Evolutionary conservation across 768 basidiomycete genomes (phyloP).

Genomic region (Rhodotorula toruloides): DNA sequence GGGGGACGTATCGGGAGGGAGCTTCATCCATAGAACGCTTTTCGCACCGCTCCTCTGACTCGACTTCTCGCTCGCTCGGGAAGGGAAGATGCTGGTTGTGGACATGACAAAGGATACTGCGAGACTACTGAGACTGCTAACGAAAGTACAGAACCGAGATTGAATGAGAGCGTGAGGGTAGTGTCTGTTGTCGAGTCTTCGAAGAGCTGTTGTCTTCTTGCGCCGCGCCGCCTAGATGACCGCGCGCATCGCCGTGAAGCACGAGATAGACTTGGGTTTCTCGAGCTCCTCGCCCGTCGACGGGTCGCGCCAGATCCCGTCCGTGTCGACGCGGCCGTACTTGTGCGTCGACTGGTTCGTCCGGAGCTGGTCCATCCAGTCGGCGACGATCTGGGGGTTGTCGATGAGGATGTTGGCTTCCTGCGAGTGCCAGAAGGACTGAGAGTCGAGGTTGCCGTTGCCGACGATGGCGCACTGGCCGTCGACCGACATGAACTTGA

Average conservation of each 20-base stretch:
- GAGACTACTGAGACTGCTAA: no score
- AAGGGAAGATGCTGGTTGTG: no score
- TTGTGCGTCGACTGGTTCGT: conserved; percentile 58
- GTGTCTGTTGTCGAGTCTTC: no score
- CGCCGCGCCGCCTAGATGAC: conserved; percentile 32
- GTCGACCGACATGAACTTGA: conserved; percentile 66
- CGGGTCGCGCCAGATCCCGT: conserved; percentile 59
- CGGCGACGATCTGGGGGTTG: conserved; percentile 53
- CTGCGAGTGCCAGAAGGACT: conserved; percentile 68
- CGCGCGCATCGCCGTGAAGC: conserved; percentile 25
- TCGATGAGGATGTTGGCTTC: conserved; percentile 65
- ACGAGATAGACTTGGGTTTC: conserved; percentile 31
- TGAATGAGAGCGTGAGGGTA: no score
- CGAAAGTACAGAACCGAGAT: no score
- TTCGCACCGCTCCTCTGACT: no score
- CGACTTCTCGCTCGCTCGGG: no score
- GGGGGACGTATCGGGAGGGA: no score
- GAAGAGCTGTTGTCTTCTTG: no score
- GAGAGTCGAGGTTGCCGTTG: conserved; percentile 58
- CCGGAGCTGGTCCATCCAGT: conserved; percentile 57
- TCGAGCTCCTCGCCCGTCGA: conserved; percentile 50
- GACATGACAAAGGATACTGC: no score
- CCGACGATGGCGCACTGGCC: conserved; percentile 62
- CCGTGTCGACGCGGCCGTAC: conserved; percentile 53
- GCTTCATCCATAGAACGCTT: no score